Conservation (phyloP, 345 rosid genomes). For the Eucalyptus polyanthemos region DNA sequence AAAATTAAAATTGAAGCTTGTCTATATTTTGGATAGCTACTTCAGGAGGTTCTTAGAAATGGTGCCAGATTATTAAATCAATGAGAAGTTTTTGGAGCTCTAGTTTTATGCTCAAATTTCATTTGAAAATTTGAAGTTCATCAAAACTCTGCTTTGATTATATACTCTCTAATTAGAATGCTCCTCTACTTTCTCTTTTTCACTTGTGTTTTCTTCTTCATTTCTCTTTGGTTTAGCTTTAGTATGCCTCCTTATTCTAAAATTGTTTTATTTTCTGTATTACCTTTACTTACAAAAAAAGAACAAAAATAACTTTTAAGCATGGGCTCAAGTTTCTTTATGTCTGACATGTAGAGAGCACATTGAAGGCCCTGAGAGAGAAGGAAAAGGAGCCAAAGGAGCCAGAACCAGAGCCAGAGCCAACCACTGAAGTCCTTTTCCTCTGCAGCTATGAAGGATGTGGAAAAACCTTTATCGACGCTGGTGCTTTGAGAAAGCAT, state of each 20-base stretch:
- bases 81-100: not conserved
- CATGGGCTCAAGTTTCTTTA: not conserved
- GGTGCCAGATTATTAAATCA: not conserved
- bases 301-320: not conserved
- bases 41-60: not conserved
- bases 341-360: constrained; percentile 29
- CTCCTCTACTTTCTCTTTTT: not conserved
- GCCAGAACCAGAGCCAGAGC: constrained; percentile 88
- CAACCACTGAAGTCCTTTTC: constrained; percentile 89
- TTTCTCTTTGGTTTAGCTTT: not conserved
- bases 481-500: constrained; percentile 90
- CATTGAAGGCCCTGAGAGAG: constrained; percentile 56
- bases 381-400: constrained; percentile 54
- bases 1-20: not conserved
- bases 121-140: not conserved
- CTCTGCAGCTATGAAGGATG: constrained; percentile 95
- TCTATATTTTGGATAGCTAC: not conserved
- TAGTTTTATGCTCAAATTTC: not conserved
- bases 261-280: not conserved
- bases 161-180: not conserved
- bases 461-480: constrained; percentile 92
- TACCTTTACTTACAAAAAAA: not conserved
- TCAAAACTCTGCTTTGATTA: not conserved
- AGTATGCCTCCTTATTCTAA: not conserved
- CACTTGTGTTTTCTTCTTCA: not conserved